Evolutionary conservation across 176 grass and related monocot species (phyloP).

Genomic region (Aegilops umbellulata): DNA sequence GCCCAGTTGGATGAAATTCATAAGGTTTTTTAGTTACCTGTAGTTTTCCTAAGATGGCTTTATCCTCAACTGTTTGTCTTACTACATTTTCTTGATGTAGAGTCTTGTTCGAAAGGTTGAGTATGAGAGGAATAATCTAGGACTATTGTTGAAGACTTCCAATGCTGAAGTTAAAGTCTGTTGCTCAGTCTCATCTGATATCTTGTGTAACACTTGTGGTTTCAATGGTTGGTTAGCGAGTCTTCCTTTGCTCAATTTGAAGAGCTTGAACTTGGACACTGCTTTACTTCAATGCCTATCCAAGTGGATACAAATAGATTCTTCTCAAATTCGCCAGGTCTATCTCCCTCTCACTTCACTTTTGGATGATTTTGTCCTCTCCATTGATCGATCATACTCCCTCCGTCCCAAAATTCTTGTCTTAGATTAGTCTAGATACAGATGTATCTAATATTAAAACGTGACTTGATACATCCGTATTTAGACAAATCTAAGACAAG

Average conservation of each 20-base stretch:
- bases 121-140: conserved; percentile 49
- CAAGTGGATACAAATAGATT: conserved; percentile 43
- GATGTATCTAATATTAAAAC: too few relatives aligned
- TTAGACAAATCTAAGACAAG: too few relatives aligned
- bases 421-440: too few relatives aligned
- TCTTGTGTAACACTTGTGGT: conserved; percentile 39
- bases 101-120: conserved; percentile 52
- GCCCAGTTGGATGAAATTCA: conserved; percentile 57
- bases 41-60: neutral
- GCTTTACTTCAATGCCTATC: conserved; percentile 65
- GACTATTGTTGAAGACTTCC: conserved; percentile 36
- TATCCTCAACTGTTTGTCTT: neutral
- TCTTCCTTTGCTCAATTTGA: conserved; percentile 85
- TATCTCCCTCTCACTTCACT: neutral
- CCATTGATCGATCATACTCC: neutral
- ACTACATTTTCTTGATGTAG: conserved; percentile 61
- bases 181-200: conserved; percentile 58
- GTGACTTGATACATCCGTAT: too few relatives aligned
- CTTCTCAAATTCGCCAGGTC: conserved; percentile 59
- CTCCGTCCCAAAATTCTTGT: too few relatives aligned
- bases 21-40: conserved; percentile 53
- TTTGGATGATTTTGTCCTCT: neutral
- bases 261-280: conserved; percentile 73
- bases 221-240: conserved; percentile 61
- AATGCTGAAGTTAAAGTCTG: conserved; percentile 41